These are phyloP conservation scores for Protostelium mycophagum DNA, from an alignment of 78 protist genomes.

Conservation along the genomic window DNA sequence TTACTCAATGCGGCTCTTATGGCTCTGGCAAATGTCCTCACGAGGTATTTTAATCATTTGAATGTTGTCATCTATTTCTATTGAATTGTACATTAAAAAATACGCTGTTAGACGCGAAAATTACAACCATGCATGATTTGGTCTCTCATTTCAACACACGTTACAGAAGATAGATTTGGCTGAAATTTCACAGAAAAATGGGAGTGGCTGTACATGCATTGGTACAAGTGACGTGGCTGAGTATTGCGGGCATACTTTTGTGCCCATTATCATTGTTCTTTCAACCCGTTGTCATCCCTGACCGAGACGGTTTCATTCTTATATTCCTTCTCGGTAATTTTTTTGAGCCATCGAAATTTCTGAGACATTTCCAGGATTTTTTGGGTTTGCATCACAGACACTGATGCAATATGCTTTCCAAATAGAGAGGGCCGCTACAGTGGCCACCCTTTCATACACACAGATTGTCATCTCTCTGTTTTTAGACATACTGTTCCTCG, in stretches of 20 bases:
- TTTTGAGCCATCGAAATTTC: neutral
- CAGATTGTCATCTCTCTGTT: neutral
- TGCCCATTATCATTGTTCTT: neutral
- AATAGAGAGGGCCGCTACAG: neutral
- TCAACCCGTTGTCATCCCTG: neutral
- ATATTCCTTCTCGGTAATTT: neutral
- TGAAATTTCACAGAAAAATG: neutral
- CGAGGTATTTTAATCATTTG: too few relatives aligned
- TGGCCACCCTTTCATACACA: neutral
- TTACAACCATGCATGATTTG: too few relatives aligned
- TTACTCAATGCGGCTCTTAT: too few relatives aligned
- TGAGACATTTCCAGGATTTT: neutral
- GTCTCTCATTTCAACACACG: too few relatives aligned
- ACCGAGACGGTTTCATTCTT: neutral
- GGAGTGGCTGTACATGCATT: neutral
- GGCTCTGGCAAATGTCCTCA: too few relatives aligned
- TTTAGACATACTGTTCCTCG: neutral
- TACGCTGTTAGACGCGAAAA: too few relatives aligned
- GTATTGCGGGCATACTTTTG: neutral
- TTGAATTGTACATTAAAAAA: too few relatives aligned
- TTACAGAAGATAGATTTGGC: too few relatives aligned
- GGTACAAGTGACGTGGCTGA: neutral
- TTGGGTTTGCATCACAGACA: neutral
- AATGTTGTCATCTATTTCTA: too few relatives aligned
- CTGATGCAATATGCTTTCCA: neutral